A percentile compares a stretch with the other conserved stretches of the same genome.
Evolutionary conservation across 2,329 filamentous ascomycete genomes (phyloP).

Genomic region (Epichloe aotearoae): DNA sequence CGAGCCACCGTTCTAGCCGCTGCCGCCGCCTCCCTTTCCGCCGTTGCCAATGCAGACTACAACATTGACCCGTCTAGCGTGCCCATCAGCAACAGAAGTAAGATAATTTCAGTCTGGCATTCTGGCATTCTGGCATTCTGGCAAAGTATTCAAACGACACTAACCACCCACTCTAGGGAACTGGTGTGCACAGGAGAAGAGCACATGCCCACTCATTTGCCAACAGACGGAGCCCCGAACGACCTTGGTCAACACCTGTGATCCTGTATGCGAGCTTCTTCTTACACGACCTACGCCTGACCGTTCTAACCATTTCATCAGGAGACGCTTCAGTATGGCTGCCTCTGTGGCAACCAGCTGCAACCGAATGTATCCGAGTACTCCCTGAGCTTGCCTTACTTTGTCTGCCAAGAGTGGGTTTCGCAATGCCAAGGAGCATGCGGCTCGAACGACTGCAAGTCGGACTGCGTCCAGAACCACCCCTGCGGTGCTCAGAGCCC

Average conservation of each 20-base stretch:
- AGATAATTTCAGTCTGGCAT: conserved; percentile 12
- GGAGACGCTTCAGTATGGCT: conserved; percentile 52
- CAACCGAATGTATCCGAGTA: conserved; percentile 64
- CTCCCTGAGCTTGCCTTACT: conserved; percentile 67
- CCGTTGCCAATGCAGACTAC: conserved; percentile 43
- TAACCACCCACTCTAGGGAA: conserved; percentile 25
- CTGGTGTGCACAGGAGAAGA: conserved; percentile 54
- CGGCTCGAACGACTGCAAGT: conserved; percentile 51
- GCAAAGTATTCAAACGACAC: conserved; percentile 1
- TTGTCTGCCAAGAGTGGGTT: conserved; percentile 59
- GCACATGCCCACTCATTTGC: conserved; percentile 61
- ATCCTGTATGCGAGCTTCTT: conserved; percentile 36
- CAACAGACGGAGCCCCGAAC: conserved; percentile 40
- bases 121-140: background rate
- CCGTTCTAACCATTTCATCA: conserved; percentile 15
- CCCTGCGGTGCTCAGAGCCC: conserved; percentile 11
- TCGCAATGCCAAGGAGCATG: conserved; percentile 63
- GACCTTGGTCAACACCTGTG: conserved; percentile 50
- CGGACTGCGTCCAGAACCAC: conserved; percentile 5
- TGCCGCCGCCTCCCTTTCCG: conserved; percentile 35
- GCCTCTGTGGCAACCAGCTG: conserved; percentile 54
- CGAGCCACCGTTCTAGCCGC: conserved; percentile 39
- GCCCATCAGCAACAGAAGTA: conserved; percentile 36
- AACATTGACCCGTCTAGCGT: conserved; percentile 51
- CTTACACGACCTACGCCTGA: background rate